Base-by-base conservation (phyloP, 768 basidiomycete genomes). In the Dendrothele bispora region DNA sequence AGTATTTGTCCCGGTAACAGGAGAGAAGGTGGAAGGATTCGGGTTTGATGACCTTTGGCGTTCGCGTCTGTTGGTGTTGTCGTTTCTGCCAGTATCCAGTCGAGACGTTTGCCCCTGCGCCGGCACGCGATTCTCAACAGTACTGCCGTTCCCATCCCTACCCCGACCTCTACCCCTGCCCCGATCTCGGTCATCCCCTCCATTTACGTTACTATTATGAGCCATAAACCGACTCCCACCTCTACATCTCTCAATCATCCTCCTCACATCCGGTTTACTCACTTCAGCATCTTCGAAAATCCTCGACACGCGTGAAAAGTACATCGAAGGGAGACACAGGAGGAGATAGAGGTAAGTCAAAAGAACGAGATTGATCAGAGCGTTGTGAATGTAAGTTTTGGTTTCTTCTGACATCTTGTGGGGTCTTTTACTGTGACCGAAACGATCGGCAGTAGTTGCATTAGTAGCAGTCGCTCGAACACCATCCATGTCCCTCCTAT, bases 201-300 rank as follows among this genome's bases (percentile, higher is more conserved):
- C 8, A 21, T 36, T 50, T 15, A 17, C 18, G 43, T 24, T 12
- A 39, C 28, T 17, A n/a, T 40, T 21, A 14, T 18, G 10, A 42
- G 44, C 29, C 32, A 37, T 10, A 10, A 21, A 27, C 32, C 26
- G 37, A 41, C 50, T 58, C 39, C 50, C 54, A 5, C 57, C 55
- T 8, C 62, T 61, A 30, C 74, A 66, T 0, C 64, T 66, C 11
- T 62, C 53, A 22, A 71, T 58, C 77, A 84, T 81, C 30, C 76
- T 59, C 42, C 79, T 67, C 17, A 91, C 78, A 57, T 91, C 89
- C 7, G 83, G 86, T 51, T 74, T 75, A 58, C 86, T 87, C 42
- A 91, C 77, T 45, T 91, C 83, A 2, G 88, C 88, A 48, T 88
- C 86, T 55, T 85, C 78, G 53, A 89, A 90, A 22, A 91, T 78